Conservation (phyloP, 306 rosid genomes). For the Aeschynomene evenia region DNA sequence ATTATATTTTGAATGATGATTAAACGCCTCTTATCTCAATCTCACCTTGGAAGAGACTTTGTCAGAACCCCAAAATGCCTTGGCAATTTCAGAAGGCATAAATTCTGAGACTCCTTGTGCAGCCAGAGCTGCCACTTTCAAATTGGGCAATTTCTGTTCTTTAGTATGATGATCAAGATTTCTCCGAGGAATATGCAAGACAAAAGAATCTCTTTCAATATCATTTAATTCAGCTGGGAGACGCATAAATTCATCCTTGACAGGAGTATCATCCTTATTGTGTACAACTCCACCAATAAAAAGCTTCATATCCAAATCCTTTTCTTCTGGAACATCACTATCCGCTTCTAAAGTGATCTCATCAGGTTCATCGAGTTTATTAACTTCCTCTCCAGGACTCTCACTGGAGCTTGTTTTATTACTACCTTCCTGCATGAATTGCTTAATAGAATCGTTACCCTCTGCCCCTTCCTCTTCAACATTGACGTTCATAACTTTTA, state of each 20-base stretch:
- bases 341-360: conserved; percentile 60
- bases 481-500: conserved; percentile 74
- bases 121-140: conserved; percentile 78
- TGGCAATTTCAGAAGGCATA: conserved; percentile 94
- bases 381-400: conserved; percentile 60
- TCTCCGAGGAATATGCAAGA: conserved; percentile 69
- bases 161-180: conserved; percentile 51
- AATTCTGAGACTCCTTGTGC: conserved; percentile 83
- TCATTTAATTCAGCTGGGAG: conserved; percentile 84
- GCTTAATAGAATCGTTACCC: conserved; percentile 60
- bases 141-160: conserved; percentile 59
- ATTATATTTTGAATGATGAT: neutral
- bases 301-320: conserved; percentile 83
- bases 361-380: conserved; percentile 70
- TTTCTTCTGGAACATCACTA: conserved; percentile 56
- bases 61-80: conserved; percentile 80
- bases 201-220: conserved; percentile 78
- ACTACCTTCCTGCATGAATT: conserved; percentile 68
- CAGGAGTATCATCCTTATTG: conserved; percentile 65
- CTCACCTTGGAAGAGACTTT: conserved; percentile 93
- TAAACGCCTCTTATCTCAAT: conserved; percentile 11
- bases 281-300: conserved; percentile 88
- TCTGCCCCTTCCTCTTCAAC: conserved; percentile 62
- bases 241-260: conserved; percentile 73
- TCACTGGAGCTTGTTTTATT: conserved; percentile 52